These are phyloP conservation scores for Pichia sp. DNA, from an alignment of 1,139 yeast species.

Conservation along the genomic window DNA sequence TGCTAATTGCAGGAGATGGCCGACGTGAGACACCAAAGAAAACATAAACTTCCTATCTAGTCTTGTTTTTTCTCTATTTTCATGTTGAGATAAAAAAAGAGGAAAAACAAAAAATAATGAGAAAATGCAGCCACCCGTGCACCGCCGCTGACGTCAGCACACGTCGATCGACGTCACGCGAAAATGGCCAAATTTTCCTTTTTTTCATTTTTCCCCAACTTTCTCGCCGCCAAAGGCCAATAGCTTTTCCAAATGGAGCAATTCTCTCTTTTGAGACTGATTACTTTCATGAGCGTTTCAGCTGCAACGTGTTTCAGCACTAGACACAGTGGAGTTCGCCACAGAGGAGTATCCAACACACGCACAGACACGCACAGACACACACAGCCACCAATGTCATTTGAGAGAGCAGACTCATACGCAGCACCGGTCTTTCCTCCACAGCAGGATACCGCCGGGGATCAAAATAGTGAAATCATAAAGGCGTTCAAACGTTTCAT, in stretches of 20 bases:
- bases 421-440: slow-evolving; percentile 89
- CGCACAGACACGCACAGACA: too few species aligned
- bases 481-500: slow-evolving; percentile 81
- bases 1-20: too few species aligned
- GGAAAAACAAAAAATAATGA: too few species aligned
- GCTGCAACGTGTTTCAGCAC: too few species aligned
- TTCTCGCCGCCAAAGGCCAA: too few species aligned
- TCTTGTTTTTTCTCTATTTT: not conserved
- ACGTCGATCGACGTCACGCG: slow-evolving; percentile 11
- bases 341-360: too few species aligned
- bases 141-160: not conserved
- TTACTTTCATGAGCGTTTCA: too few species aligned
- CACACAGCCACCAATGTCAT: slow-evolving; percentile 58
- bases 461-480: slow-evolving; percentile 71
- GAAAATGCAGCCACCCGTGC: slow-evolving; percentile 5
- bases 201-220: too few species aligned
- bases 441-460: slow-evolving; percentile 56
- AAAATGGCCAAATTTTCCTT: not conserved
- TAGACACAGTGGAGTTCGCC: too few species aligned
- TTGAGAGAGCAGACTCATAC: slow-evolving; percentile 78
- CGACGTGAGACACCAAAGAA: too few species aligned
- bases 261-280: not conserved
- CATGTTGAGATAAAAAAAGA: not conserved
- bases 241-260: not conserved
- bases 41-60: not conserved